Evolutionary conservation across 169 alveolate species (phyloP), one percentile per base, ranked within the genome.

Genomic region (Sarcocystis neurona): DNA sequence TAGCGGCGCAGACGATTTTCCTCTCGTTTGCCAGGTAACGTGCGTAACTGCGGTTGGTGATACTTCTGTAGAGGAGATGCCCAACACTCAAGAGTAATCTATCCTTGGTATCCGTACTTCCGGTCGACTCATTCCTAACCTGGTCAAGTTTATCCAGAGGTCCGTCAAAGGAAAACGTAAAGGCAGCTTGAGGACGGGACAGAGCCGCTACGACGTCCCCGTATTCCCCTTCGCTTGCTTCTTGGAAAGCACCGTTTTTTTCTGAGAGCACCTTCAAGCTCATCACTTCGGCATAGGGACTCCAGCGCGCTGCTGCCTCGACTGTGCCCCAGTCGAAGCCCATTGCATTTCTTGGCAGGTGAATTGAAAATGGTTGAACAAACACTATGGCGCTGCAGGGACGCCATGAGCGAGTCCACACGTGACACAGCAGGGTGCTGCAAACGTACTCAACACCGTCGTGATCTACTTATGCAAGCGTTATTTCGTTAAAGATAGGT

Each of bases 171-270:
- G 41, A 12, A 56, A 72, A 72, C 37, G 34, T 48, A 32, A 72
- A 72, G 39, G 41, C 82, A 3, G 82, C 43, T 4, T 72, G 82
- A 6, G 82, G 82, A 12, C 41, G 56, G 1, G 82, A 72, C 27
- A 72, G 82, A 18, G 82, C 43, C 53, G 41, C 56, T 8, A 56
- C 82, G 46, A 72, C 82, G 82, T 72, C 82, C 30, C 82, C 82
- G 82, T 72, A 23, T 4, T 15, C 37, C 4, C 10, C 34, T 20
- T n/a, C n/a, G n/a, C n/a, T n/a, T n/a, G n/a, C n/a, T n/a, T n/a
- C n/a, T n/a, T n/a, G n/a, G n/a, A n/a, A n/a, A n/a, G n/a, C n/a
- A n/a, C n/a, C n/a, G n/a, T n/a, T n/a, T n/a, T n/a, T n/a, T n/a
- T n/a, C n/a, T n/a, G n/a, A 20, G 75, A 2, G 20, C 6, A 63